A percentile compares a stretch with the other conserved stretches of the same genome.
phyloP scores from a whole-genome alignment of 2,329 filamentous ascomycete species.

The Aspergillus ochraceoroseus region DNA sequence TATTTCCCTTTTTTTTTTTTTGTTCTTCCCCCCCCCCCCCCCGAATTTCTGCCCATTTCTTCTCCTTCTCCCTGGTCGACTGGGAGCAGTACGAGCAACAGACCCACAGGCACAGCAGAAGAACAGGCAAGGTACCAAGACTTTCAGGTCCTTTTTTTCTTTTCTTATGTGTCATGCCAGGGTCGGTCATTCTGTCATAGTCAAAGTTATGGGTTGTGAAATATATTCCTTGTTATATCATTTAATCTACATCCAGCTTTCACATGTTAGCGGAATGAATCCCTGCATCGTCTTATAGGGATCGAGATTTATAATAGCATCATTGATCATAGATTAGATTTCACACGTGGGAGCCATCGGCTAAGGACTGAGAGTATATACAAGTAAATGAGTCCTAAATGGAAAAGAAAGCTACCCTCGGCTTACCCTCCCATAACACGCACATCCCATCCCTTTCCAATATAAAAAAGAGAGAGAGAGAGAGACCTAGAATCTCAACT shows the following conservation, averaged over 20 bases:
- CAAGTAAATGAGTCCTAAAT: too few species aligned
- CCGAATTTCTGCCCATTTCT: constrained; percentile 19
- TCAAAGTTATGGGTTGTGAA: constrained; percentile 26
- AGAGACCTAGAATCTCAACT: constrained; percentile 67
- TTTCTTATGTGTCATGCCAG: constrained; percentile 37
- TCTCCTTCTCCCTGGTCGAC: background rate
- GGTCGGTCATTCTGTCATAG: constrained; percentile 34
- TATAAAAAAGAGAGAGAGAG: background rate
- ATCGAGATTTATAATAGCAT: too few species aligned
- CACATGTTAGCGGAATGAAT: too few species aligned
- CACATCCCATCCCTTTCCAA: background rate
- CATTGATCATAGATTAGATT: too few species aligned
- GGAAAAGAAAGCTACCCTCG: too few species aligned
- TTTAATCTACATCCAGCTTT: background rate
- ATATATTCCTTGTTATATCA: constrained; percentile 10
- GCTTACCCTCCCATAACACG: constrained; percentile 7
- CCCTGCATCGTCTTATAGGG: too few species aligned
- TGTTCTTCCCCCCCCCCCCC: too few species aligned
- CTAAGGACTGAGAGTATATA: too few species aligned
- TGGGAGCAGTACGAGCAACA: constrained; percentile 16
- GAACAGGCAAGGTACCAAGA: constrained; percentile 26
- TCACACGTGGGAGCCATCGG: too few species aligned
- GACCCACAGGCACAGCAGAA: constrained; percentile 27
- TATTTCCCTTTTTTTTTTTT: constrained; percentile 24
- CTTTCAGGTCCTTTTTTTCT: constrained; percentile 26